These are phyloP conservation scores for Syncephalastrum sp. DNA, from an alignment of 371 early-diverging fungal species.

Conservation along the genomic window DNA sequence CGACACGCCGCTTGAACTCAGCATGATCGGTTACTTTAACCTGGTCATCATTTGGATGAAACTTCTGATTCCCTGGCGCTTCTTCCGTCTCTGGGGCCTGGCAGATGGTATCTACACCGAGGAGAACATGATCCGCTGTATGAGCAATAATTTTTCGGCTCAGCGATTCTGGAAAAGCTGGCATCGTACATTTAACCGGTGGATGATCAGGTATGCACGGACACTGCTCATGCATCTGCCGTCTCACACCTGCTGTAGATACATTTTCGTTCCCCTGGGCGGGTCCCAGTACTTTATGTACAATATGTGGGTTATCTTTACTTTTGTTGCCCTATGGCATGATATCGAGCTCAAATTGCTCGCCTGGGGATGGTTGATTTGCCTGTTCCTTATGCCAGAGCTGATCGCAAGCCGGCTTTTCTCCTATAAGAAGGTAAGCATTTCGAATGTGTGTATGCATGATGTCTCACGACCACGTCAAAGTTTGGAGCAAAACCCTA, in stretches of 20 bases:
- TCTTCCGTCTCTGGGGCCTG: slow-evolving; percentile 91
- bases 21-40: slow-evolving; percentile 81
- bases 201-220: slow-evolving; percentile 68
- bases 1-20: slow-evolving; percentile 75
- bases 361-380: slow-evolving; percentile 95
- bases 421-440: slow-evolving; percentile 51
- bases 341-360: slow-evolving; percentile 80
- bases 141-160: slow-evolving; percentile 89
- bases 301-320: slow-evolving; percentile 83
- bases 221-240: no score
- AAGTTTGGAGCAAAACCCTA: slow-evolving; percentile 64
- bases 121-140: slow-evolving; percentile 94
- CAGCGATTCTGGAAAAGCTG: slow-evolving; percentile 92
- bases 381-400: slow-evolving; percentile 85
- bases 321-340: slow-evolving; percentile 97
- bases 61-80: slow-evolving; percentile 90
- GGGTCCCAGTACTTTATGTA: slow-evolving; percentile 64
- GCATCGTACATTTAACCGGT: slow-evolving; percentile 90
- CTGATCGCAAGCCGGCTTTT: slow-evolving; percentile 63
- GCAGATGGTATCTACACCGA: slow-evolving; percentile 80
- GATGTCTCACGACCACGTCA: not conserved
- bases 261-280: slow-evolving; percentile 91
- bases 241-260: slow-evolving; percentile 33
- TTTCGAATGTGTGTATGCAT: not conserved
- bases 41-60: slow-evolving; percentile 89